Evolutionary conservation across 345 rosid species (phyloP).

Genomic region (Moricandia moricandioides): DNA sequence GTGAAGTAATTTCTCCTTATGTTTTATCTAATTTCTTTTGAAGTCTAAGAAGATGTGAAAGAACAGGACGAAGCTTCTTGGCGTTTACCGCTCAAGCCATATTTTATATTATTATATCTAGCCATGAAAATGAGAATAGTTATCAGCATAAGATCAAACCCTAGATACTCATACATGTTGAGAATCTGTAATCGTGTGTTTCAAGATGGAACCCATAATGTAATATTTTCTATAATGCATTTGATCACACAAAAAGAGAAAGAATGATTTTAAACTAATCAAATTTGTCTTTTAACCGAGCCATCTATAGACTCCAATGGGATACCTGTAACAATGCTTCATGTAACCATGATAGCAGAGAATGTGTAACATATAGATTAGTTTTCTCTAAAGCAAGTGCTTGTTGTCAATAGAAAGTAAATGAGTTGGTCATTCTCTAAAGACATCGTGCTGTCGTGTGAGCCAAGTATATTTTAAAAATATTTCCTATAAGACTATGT

Average conservation of each 20-base stretch:
- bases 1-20: neutral
- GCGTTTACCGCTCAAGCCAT: neutral
- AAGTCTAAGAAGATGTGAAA: neutral
- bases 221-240: neutral
- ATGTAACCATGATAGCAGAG: neutral
- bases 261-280: too few relatives aligned
- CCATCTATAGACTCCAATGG: neutral
- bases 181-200: neutral
- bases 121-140: neutral
- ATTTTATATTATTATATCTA: neutral
- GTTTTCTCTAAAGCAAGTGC: neutral
- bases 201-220: neutral
- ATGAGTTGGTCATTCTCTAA: neutral
- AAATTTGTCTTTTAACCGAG: neutral
- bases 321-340: neutral
- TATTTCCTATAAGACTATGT: neutral
- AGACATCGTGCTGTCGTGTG: conserved; percentile 14
- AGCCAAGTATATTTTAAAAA: neutral
- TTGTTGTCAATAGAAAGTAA: neutral
- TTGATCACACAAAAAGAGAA: neutral
- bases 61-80: neutral
- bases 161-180: neutral
- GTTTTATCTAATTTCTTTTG: neutral
- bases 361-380: neutral
- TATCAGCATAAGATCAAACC: neutral